Conservation (phyloP, 495 filamentous ascomycete genomes). For the Geopyxis carbonaria region DNA sequence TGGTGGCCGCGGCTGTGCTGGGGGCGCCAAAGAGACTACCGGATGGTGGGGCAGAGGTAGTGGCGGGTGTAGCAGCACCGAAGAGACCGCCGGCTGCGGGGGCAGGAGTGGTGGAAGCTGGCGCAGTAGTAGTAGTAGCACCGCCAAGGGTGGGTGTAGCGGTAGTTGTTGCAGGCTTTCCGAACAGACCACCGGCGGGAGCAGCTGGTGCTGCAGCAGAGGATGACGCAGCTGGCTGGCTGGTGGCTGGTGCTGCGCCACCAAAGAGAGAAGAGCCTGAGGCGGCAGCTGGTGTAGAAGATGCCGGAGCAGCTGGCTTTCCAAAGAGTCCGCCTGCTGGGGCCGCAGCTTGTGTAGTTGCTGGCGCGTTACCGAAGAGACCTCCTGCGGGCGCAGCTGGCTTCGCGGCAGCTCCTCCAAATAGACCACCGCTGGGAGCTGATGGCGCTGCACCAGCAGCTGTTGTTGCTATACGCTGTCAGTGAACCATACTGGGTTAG, state of each 20-base stretch:
- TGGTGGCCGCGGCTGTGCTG: slow-evolving; percentile 6
- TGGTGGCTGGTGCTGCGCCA: background rate
- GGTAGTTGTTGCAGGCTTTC: background rate
- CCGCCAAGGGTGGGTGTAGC: slow-evolving; percentile 1
- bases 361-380: slow-evolving; percentile 6
- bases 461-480: too few relatives aligned
- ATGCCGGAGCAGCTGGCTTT: slow-evolving; percentile 2
- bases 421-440: background rate
- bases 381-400: background rate
- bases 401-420: slow-evolving; percentile 5
- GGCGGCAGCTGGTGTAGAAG: background rate
- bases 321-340: slow-evolving; percentile 11
- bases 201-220: slow-evolving; percentile 8
- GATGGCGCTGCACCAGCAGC: too few relatives aligned
- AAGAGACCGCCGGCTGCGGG: slow-evolving; percentile 6
- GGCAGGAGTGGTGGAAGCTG: slow-evolving; percentile 6
- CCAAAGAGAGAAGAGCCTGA: slow-evolving; percentile 1
- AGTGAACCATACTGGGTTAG: too few relatives aligned
- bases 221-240: slow-evolving; percentile 1
- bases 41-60: slow-evolving; percentile 8
- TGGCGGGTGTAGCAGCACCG: slow-evolving; percentile 4
- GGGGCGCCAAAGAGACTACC: slow-evolving; percentile 12
- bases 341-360: slow-evolving; percentile 1
- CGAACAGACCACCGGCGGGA: background rate
- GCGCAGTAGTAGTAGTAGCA: slow-evolving; percentile 1